Evolutionary conservation across 177 flowering plant genomes (phyloP).

Genomic region (Telopea speciosissima): DNA sequence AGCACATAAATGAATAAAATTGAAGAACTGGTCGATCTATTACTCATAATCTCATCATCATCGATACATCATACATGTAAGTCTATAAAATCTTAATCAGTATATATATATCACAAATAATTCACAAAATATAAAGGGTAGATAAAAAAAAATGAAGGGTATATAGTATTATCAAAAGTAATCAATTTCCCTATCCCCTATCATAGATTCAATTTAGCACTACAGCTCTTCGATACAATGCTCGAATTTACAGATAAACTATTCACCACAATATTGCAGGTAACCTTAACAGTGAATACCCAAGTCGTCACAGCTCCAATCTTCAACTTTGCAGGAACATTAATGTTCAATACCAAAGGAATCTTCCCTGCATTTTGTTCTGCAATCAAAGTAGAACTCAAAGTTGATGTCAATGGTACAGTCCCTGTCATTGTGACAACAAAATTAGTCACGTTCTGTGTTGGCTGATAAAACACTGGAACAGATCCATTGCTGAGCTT

Average conservation of each 20-base stretch:
- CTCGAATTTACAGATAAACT: slow-evolving; percentile 41
- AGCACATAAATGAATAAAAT: too few species aligned
- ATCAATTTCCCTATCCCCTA: slow-evolving; percentile 4
- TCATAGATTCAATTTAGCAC: slow-evolving; percentile 40
- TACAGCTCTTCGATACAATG: slow-evolving; percentile 50
- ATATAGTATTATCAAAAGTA: too few species aligned
- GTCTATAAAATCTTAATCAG: too few species aligned
- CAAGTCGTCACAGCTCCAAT: slow-evolving; percentile 69
- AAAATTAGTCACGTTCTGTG: slow-evolving; percentile 58
- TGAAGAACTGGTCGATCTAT: too few species aligned
- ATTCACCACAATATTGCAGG: slow-evolving; percentile 56
- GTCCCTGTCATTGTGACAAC: slow-evolving; percentile 35
- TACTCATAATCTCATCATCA: too few species aligned
- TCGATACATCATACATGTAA: too few species aligned
- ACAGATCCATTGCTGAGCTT: slow-evolving; percentile 40
- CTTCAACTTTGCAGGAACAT: slow-evolving; percentile 60
- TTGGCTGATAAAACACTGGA: slow-evolving; percentile 74
- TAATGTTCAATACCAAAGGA: slow-evolving; percentile 43
- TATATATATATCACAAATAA: too few species aligned
- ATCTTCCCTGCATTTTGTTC: slow-evolving; percentile 31
- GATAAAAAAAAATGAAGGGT: too few species aligned
- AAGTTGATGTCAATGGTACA: slow-evolving; percentile 28
- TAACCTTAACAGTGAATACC: slow-evolving; percentile 57
- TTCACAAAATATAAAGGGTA: too few species aligned
- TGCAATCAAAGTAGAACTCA: slow-evolving; percentile 12